Percentiles rank a stretch among this genome's conserved stretches.
These are phyloP conservation scores for Mytilinidion resinicola DNA, from an alignment of 495 filamentous ascomycete genomes.

Conservation along the genomic window DNA sequence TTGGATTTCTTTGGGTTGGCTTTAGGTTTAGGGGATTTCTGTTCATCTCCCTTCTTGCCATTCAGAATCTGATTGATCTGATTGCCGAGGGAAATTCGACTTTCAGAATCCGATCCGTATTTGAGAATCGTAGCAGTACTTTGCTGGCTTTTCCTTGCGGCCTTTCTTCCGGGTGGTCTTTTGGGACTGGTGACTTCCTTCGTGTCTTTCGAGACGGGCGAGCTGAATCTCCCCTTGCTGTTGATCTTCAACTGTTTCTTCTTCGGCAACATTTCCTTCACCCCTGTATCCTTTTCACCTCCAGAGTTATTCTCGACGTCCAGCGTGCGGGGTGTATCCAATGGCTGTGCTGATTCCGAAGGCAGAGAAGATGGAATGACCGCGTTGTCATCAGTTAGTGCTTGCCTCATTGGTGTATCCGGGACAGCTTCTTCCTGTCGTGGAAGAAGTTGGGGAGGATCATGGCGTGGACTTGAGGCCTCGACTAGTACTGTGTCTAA, in stretches of 20 bases:
- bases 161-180: conserved; percentile 24
- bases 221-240: conserved; percentile 53
- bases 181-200: conserved; percentile 14
- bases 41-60: conserved; percentile 11
- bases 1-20: conserved; percentile 25
- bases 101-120: conserved; percentile 36
- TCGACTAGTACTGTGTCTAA: background rate
- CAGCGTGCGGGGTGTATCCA: no score
- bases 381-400: background rate
- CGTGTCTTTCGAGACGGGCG: conserved; percentile 33
- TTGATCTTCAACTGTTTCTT: conserved; percentile 49
- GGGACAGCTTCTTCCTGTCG: background rate
- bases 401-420: background rate
- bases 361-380: background rate
- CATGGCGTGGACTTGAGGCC: background rate
- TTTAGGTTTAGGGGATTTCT: conserved; percentile 6
- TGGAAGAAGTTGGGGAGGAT: background rate
- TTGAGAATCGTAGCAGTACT: conserved; percentile 36
- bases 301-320: background rate
- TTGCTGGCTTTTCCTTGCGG: conserved; percentile 20
- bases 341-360: no score
- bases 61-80: conserved; percentile 49
- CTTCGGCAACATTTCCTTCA: conserved; percentile 1
- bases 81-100: conserved; percentile 34
- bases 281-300: background rate